Evolutionary conservation across 176 grass and related monocot species (phyloP).

Genomic region (Hsuehochloa calcarea): DNA sequence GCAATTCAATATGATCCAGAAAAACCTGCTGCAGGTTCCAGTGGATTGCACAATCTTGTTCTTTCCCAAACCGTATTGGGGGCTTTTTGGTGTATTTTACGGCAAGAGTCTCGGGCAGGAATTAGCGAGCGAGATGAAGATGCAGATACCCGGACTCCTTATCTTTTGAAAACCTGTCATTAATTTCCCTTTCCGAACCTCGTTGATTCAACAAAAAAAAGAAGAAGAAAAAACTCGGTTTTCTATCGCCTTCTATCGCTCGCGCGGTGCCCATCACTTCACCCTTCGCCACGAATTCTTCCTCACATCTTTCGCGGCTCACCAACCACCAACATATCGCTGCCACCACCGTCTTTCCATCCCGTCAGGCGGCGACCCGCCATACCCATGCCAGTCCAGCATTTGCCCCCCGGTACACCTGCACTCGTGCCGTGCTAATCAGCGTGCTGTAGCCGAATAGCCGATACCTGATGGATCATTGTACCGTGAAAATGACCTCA

Average conservation of each 20-base stretch:
- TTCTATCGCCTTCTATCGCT: neutral
- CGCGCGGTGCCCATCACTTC: neutral
- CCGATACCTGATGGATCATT: neutral
- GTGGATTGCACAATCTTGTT: neutral
- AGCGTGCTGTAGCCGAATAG: neutral
- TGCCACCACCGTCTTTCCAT: neutral
- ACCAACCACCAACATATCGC: neutral
- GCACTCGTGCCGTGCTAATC: neutral
- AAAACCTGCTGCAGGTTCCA: constrained; percentile 4
- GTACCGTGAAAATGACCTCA: neutral
- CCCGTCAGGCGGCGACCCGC: neutral
- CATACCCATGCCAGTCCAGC: neutral
- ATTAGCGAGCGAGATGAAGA: neutral
- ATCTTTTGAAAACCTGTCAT: neutral
- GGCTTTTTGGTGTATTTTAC: neutral
- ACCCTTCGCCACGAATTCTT: neutral
- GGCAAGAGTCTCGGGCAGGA: neutral
- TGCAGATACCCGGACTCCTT: neutral
- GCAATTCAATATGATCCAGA: neutral
- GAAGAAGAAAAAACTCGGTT: no score
- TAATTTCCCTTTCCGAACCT: neutral
- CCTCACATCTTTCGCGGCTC: neutral
- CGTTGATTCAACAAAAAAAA: no score
- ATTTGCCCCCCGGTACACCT: no score
- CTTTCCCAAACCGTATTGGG: neutral